Evolutionary conservation across 306 rosid species (phyloP).

Genomic region (Purshia tridentata): DNA sequence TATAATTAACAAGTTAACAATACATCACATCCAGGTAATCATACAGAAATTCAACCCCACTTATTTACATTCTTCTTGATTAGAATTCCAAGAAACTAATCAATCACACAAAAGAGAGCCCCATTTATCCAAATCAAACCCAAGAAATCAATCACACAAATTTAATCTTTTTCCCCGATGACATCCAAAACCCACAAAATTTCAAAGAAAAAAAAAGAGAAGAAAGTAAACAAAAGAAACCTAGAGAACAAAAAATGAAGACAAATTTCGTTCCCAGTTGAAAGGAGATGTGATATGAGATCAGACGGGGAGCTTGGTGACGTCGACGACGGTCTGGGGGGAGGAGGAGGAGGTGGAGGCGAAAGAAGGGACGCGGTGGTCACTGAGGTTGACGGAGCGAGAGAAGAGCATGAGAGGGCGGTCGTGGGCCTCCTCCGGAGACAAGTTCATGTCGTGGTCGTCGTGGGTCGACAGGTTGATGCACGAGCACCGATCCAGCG

Average conservation of each 20-base stretch:
- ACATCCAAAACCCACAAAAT: neutral
- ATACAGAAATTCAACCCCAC: no score
- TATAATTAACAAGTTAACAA: no score
- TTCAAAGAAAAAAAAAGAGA: neutral
- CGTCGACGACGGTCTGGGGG: slow-evolving; percentile 9
- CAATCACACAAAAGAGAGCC: no score
- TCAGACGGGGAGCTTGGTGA: slow-evolving; percentile 51
- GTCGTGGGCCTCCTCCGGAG: slow-evolving; percentile 41
- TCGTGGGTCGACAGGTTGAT: slow-evolving; percentile 52
- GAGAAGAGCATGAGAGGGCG: slow-evolving; percentile 51
- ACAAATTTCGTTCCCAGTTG: neutral
- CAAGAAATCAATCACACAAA: neutral
- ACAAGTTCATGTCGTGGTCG: slow-evolving; percentile 31
- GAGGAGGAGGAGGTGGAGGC: neutral
- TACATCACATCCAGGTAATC: no score
- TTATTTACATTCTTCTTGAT: no score
- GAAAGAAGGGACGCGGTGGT: slow-evolving; percentile 28
- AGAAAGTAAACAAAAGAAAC: neutral
- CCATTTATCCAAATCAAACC: no score
- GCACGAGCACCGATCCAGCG: slow-evolving; percentile 49
- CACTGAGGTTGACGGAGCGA: slow-evolving; percentile 35
- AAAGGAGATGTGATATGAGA: neutral
- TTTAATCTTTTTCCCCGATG: neutral
- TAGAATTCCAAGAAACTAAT: no score
- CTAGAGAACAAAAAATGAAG: neutral